Conservation (phyloP, 805 yeast species). For the Nakazawaea anatomiae region DNA sequence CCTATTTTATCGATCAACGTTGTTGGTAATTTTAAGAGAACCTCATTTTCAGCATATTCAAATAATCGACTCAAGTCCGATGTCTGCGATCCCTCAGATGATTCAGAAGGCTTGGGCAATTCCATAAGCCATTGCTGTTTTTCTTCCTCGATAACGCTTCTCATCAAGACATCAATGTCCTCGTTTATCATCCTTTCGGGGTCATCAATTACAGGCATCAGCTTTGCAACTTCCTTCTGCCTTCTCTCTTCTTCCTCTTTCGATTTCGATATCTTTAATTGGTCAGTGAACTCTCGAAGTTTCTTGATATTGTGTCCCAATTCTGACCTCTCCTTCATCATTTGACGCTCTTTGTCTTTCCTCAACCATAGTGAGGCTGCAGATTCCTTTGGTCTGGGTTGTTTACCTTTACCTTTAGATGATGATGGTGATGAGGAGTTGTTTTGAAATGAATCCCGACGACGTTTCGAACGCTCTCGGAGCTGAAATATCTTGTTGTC, state of each 20-base stretch:
- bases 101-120: slow-evolving; percentile 17
- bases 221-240: slow-evolving; percentile 14
- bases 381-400: slow-evolving; percentile 3
- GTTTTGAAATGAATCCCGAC: background rate
- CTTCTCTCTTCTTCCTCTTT: slow-evolving; percentile 15
- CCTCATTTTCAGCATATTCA: slow-evolving; percentile 7
- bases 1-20: slow-evolving; percentile 31
- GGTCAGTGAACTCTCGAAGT: slow-evolving; percentile 24
- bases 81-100: slow-evolving; percentile 2
- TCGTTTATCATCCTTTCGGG: slow-evolving; percentile 13
- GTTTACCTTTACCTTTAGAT: background rate
- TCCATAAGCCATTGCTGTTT: background rate
- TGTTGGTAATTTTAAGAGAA: slow-evolving; percentile 28
- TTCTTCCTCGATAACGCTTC: slow-evolving; percentile 10
- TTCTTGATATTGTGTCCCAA: slow-evolving; percentile 22
- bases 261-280: slow-evolving; percentile 23
- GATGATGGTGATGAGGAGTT: background rate
- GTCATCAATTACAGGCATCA: slow-evolving; percentile 16
- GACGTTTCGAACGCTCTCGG: slow-evolving; percentile 6
- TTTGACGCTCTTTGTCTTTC: slow-evolving; percentile 19
- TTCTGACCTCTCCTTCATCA: slow-evolving; percentile 19
- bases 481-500: slow-evolving; percentile 14
- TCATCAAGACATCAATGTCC: slow-evolving; percentile 21
- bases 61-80: background rate
- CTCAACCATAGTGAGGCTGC: slow-evolving; percentile 18